Conservation (phyloP, 2,329 filamentous ascomycete genomes). For the Sphaerulina populicola region DNA sequence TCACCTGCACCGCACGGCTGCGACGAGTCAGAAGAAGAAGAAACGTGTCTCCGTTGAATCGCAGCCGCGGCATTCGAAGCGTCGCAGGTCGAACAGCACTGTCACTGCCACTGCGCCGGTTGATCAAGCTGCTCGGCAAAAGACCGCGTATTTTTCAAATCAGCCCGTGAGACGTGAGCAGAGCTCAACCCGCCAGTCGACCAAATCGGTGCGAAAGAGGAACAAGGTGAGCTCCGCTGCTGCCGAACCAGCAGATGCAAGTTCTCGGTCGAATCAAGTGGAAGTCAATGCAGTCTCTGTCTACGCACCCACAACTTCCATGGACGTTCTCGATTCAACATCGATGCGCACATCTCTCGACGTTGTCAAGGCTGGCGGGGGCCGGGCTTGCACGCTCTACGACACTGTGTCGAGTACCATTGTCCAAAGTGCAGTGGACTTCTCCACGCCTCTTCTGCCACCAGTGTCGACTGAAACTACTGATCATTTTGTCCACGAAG, state of each 20-base stretch:
- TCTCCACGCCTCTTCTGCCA: not conserved
- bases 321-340: conserved; percentile 21
- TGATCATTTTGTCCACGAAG: not conserved
- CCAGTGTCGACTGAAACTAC: not conserved
- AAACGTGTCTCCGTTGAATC: conserved; percentile 11
- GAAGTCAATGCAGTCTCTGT: conserved; percentile 9
- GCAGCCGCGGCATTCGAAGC: conserved; percentile 9
- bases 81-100: conserved; percentile 12
- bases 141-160: not conserved
- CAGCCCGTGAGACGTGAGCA: not conserved
- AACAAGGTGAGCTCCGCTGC: conserved; percentile 2
- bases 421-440: not conserved
- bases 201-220: not conserved
- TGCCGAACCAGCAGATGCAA: not conserved
- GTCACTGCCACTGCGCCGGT: not conserved
- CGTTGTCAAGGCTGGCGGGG: conserved; percentile 13
- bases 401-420: conserved; percentile 3
- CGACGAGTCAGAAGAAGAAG: conserved; percentile 9
- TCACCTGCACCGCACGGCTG: conserved; percentile 12
- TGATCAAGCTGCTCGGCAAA: not conserved
- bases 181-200: not conserved
- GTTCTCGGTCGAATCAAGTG: not conserved
- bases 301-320: conserved; percentile 16
- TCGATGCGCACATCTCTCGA: conserved; percentile 15
- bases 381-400: conserved; percentile 14